phyloP scores from a whole-genome alignment of 306 rosid species.

The Prunus armeniaca region DNA sequence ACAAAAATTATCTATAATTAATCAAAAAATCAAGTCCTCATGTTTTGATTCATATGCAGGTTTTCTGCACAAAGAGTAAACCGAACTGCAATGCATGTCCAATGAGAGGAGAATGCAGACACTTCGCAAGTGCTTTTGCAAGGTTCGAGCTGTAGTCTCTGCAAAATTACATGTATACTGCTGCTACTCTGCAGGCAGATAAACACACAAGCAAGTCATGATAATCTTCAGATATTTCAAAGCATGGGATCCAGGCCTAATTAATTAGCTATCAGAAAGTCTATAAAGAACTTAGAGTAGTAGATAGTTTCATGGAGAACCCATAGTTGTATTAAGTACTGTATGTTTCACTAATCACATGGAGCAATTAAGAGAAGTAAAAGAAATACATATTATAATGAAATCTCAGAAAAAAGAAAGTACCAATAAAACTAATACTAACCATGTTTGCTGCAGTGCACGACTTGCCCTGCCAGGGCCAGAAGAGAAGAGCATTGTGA shows the following conservation, averaged over 20 bases:
- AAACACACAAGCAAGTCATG: not conserved
- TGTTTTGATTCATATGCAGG: conserved; percentile 50
- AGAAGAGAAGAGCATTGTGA: conserved; percentile 60
- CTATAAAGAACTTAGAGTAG: conserved; percentile 8
- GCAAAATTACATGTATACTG: conserved; percentile 13
- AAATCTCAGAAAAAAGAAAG: not conserved
- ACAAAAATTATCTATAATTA: not conserved
- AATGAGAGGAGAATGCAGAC: conserved; percentile 97
- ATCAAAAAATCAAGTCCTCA: conserved; percentile 19
- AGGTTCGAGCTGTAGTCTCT: conserved; percentile 51
- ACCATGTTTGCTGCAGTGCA: conserved; percentile 57
- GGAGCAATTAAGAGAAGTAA: not conserved
- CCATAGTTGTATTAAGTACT: too few species aligned
- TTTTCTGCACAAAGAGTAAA: conserved; percentile 85
- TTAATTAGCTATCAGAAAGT: conserved; percentile 9
- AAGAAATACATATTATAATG: not conserved
- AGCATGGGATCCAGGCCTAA: conserved; percentile 13
- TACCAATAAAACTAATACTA: conserved; percentile 18
- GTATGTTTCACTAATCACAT: not conserved
- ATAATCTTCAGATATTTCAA: not conserved
- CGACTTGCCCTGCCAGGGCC: conserved; percentile 95
- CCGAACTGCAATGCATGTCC: conserved; percentile 99
- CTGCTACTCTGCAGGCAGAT: conserved; percentile 2
- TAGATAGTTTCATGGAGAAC: too few species aligned
- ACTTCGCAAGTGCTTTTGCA: conserved; percentile 98